Percentiles rank a stretch among this genome's conserved stretches.
Conservation (phyloP, 2,329 filamentous ascomycete genomes). For the Mycogone perniciosa region DNA sequence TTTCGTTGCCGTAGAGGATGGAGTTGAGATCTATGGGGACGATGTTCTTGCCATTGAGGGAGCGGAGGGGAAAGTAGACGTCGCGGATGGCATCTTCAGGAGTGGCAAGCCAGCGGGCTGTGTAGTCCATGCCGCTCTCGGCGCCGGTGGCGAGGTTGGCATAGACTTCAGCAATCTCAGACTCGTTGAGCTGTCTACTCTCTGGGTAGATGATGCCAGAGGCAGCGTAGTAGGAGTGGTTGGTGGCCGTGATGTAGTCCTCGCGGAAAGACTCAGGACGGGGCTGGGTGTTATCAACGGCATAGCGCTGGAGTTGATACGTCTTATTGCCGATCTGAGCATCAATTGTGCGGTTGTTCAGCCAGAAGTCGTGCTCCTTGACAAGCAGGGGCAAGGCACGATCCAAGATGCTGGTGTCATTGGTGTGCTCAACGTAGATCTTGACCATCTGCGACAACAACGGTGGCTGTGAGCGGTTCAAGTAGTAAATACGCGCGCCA, state of each 20-base stretch:
- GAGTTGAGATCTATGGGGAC: conserved; percentile 63
- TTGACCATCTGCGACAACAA: conserved; percentile 61
- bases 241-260: conserved; percentile 60
- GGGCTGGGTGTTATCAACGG: conserved; percentile 57
- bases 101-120: conserved; percentile 49
- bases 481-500: conserved; percentile 60
- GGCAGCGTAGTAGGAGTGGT: conserved; percentile 53
- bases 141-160: conserved; percentile 58
- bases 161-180: conserved; percentile 48
- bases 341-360: conserved; percentile 51
- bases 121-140: conserved; percentile 62
- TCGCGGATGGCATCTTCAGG: conserved; percentile 53
- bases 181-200: conserved; percentile 42
- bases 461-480: conserved; percentile 63
- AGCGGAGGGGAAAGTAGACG: conserved; percentile 59
- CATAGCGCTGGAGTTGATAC: conserved; percentile 52
- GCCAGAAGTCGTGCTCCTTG: conserved; percentile 59
- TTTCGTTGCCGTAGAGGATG: conserved; percentile 61
- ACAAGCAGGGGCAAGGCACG: conserved; percentile 57
- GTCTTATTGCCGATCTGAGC: conserved; percentile 40
- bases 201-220: conserved; percentile 55
- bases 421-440: conserved; percentile 57
- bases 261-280: conserved; percentile 62
- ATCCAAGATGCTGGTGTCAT: conserved; percentile 54
- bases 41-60: conserved; percentile 51